Evolutionary conservation across 164 flowering plant species (phyloP).

Genomic region (Tetracentron sinense): DNA sequence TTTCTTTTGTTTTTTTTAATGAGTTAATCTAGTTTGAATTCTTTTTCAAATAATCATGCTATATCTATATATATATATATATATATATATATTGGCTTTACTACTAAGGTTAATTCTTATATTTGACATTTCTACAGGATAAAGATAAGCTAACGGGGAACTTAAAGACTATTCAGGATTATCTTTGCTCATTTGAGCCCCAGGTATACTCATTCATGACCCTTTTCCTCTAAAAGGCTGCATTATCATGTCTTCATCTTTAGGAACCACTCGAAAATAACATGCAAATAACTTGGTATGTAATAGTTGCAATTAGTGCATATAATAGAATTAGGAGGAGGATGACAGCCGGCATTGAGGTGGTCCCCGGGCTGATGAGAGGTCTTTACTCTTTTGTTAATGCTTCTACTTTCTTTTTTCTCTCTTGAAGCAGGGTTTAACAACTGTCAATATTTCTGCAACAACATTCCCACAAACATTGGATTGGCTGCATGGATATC

Average conservation of each 20-base stretch:
- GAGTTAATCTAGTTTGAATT: no score
- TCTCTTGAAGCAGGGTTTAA: slow-evolving; percentile 60
- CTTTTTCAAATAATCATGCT: no score
- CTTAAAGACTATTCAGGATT: slow-evolving; percentile 84
- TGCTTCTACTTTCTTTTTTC: not conserved
- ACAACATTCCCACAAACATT: slow-evolving; percentile 94
- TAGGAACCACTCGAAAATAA: not conserved
- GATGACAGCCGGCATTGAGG: no score
- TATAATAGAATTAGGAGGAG: no score
- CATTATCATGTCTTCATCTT: not conserved
- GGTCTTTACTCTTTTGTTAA: not conserved
- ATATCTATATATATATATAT: no score
- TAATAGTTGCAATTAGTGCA: not conserved
- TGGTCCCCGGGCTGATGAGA: no score
- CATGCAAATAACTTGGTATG: not conserved
- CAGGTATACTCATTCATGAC: slow-evolving; percentile 46
- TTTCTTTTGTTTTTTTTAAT: no score
- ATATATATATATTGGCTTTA: not conserved
- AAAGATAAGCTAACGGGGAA: slow-evolving; percentile 68
- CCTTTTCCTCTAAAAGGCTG: not conserved
- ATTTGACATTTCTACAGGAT: slow-evolving; percentile 44
- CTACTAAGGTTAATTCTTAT: not conserved
- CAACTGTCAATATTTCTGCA: slow-evolving; percentile 84
- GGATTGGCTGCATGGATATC: slow-evolving; percentile 90
- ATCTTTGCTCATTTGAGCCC: slow-evolving; percentile 86